Conservation (phyloP, 345 rosid genomes). For the Odontarrhena argentea region DNA sequence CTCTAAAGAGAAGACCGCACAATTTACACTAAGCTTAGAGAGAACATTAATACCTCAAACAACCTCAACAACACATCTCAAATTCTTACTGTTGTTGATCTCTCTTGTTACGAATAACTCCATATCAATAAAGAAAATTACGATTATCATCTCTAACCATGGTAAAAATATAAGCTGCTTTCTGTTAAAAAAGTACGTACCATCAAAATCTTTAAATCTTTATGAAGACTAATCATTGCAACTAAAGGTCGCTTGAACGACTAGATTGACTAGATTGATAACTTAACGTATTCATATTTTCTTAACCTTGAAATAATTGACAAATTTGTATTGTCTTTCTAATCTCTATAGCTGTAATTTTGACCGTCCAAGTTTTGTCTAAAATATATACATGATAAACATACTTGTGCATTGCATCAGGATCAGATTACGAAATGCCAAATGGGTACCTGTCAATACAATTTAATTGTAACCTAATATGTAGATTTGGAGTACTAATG, state of each 20-base stretch:
- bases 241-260: slow-evolving; percentile 15
- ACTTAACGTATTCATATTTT: slow-evolving; percentile 22
- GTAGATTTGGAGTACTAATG: background rate
- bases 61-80: no score
- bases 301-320: background rate
- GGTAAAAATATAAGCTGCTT: slow-evolving; percentile 6
- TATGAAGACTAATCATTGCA: background rate
- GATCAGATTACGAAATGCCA: slow-evolving; percentile 17
- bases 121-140: no score
- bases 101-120: no score
- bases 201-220: background rate
- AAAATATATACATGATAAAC: slow-evolving; percentile 1
- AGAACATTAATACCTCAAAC: no score
- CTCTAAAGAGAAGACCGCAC: no score
- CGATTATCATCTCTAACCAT: background rate
- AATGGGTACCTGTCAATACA: slow-evolving; percentile 14
- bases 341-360: background rate
- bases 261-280: background rate
- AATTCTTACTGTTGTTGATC: no score
- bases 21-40: no score
- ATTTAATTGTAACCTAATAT: slow-evolving; percentile 18
- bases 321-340: background rate
- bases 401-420: slow-evolving; percentile 23
- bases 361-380: slow-evolving; percentile 1
- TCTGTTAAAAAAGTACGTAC: background rate